Evolutionary conservation across 352 stramenopile species (phyloP).

Genomic region (Phytopythium kandeliae): DNA sequence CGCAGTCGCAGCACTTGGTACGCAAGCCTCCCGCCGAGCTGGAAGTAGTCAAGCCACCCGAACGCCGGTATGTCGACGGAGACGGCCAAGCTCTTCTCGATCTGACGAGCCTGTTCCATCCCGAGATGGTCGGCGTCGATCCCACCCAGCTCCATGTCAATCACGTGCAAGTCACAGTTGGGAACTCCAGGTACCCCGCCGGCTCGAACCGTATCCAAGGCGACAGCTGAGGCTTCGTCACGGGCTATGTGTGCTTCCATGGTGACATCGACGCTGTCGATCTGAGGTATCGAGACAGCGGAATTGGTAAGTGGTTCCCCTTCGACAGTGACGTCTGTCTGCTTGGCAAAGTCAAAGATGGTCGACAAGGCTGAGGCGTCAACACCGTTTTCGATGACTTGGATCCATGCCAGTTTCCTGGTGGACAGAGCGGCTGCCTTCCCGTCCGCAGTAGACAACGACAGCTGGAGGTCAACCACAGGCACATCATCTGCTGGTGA

Average conservation of each 20-base stretch:
- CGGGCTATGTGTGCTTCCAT: background rate
- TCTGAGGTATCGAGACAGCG: background rate
- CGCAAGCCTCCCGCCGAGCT: constrained; percentile 39
- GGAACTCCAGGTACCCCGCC: too few relatives aligned
- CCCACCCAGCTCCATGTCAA: constrained; percentile 13
- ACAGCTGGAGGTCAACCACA: too few relatives aligned
- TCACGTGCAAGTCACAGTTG: constrained; percentile 3
- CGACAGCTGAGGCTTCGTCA: background rate
- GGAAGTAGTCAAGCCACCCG: constrained; percentile 41
- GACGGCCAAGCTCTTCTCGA: constrained; percentile 37
- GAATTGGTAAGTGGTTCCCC: background rate
- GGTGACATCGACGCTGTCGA: background rate
- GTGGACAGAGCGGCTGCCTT: too few relatives aligned
- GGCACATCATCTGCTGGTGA: too few relatives aligned
- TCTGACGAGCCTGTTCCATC: constrained; percentile 30
- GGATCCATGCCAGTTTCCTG: constrained; percentile 43
- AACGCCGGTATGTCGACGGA: constrained; percentile 38
- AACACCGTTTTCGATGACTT: constrained; percentile 10
- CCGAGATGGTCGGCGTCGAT: constrained; percentile 1
- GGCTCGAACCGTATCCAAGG: background rate
- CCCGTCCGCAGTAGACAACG: too few relatives aligned
- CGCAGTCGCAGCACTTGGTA: constrained; percentile 48
- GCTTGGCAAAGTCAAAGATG: constrained; percentile 45
- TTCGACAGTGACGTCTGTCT: background rate
- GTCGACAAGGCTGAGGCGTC: constrained; percentile 19